Conservation (phyloP, 306 rosid genomes). For the Heteromeles arbutifolia region DNA sequence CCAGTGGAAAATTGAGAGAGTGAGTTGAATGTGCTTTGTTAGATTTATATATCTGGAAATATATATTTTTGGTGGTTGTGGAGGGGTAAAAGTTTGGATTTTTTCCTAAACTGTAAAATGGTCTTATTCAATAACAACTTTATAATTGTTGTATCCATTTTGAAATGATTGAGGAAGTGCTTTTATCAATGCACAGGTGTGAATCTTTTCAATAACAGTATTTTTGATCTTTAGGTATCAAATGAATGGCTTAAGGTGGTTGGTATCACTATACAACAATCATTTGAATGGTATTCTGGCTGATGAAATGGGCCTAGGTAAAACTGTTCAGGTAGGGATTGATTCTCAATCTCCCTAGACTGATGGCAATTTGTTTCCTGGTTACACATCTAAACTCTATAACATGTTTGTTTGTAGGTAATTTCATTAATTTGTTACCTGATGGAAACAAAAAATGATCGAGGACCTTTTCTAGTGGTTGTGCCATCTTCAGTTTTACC, state of each 20-base stretch:
- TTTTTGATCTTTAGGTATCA: slow-evolving; percentile 71
- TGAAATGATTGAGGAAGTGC: not conserved
- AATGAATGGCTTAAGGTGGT: slow-evolving; percentile 98
- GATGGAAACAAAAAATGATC: slow-evolving; percentile 94
- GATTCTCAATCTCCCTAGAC: slow-evolving; percentile 7
- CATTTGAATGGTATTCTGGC: slow-evolving; percentile 99
- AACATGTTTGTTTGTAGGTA: slow-evolving; percentile 47
- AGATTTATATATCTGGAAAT: not conserved
- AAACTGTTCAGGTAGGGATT: slow-evolving; percentile 84
- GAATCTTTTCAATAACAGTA: slow-evolving; percentile 21
- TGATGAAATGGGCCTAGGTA: slow-evolving; percentile 99
- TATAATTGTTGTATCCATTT: not conserved
- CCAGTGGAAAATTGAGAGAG: slow-evolving; percentile 91
- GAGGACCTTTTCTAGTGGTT: slow-evolving; percentile 98
- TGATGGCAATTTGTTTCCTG: not conserved
- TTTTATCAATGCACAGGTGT: slow-evolving; percentile 1
- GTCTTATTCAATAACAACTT: not conserved
- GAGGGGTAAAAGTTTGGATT: not conserved
- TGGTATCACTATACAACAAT: slow-evolving; percentile 91
- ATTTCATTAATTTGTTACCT: slow-evolving; percentile 93
- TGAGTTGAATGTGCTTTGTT: slow-evolving; percentile 34
- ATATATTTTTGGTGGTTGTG: not conserved
- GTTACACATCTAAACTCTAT: slow-evolving; percentile 10
- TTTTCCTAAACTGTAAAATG: not conserved
- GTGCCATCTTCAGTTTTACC: slow-evolving; percentile 98